A percentile compares a stretch with the other conserved stretches of the same genome.
These are phyloP conservation scores for Aureobasidium leucospermi DNA, from an alignment of 2,329 filamentous ascomycete species.

Conservation along the genomic window DNA sequence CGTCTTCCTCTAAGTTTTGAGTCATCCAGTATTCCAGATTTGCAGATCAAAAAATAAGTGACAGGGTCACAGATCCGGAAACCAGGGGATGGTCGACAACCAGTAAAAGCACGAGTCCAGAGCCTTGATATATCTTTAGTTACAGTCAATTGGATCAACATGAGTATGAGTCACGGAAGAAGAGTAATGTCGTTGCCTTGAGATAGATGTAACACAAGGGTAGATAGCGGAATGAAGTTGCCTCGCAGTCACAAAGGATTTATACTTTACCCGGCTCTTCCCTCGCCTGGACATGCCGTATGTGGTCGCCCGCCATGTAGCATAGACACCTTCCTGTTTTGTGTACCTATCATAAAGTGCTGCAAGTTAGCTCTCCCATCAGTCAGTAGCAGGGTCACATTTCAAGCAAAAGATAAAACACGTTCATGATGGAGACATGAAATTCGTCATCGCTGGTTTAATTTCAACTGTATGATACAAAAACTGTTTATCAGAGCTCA, in stretches of 20 bases:
- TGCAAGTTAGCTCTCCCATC: too few species aligned
- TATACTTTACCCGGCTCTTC: too few species aligned
- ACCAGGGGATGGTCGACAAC: not conserved
- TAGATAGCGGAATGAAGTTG: not conserved
- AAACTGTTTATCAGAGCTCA: not conserved
- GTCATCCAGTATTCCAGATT: too few species aligned
- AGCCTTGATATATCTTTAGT: not conserved
- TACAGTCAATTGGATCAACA: not conserved
- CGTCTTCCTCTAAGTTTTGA: too few species aligned
- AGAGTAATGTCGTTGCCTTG: not conserved
- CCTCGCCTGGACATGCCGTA: conserved; percentile 3
- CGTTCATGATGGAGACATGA: not conserved
- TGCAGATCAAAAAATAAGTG: not conserved
- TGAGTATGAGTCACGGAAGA: not conserved
- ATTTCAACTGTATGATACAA: conserved; percentile 7
- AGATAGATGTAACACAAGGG: not conserved
- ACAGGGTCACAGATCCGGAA: not conserved
- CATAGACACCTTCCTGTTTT: not conserved
- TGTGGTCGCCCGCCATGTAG: not conserved
- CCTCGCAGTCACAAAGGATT: not conserved
- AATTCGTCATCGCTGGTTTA: not conserved
- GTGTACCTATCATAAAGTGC: not conserved
- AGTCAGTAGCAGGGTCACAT: not conserved
- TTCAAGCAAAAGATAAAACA: not conserved
- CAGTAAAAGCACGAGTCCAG: too few species aligned